These are phyloP conservation scores for Eremomyces bilateralis DNA, from an alignment of 495 filamentous ascomycete genomes.

Conservation along the genomic window DNA sequence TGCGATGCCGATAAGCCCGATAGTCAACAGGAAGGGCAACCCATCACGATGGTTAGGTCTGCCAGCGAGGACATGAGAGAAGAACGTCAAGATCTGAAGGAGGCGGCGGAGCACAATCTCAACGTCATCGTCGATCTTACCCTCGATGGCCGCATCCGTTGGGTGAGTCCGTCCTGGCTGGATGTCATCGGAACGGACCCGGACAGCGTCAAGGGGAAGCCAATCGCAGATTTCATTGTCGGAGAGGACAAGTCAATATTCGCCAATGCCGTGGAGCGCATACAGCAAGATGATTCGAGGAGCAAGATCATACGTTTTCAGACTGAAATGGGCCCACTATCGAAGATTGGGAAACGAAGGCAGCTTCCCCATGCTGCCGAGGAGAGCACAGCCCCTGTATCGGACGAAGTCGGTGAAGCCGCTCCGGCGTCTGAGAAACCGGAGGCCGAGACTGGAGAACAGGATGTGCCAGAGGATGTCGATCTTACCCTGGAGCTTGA, in stretches of 20 bases:
- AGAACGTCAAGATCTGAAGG: constrained; percentile 77
- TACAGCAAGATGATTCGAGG: constrained; percentile 80
- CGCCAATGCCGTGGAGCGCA: constrained; percentile 57
- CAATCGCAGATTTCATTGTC: constrained; percentile 62
- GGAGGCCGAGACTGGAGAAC: constrained; percentile 21
- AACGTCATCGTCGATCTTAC: constrained; percentile 90
- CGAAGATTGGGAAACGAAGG: constrained; percentile 32
- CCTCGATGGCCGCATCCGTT: constrained; percentile 68
- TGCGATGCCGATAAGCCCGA: no score
- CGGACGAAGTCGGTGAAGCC: no score
- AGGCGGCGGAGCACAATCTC: constrained; percentile 86
- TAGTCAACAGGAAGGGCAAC: no score
- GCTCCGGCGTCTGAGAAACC: constrained; percentile 14
- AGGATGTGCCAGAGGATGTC: constrained; percentile 14
- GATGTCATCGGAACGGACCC: constrained; percentile 69
- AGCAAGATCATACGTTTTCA: constrained; percentile 83
- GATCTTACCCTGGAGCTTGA: constrained; percentile 54
- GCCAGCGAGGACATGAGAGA: constrained; percentile 46
- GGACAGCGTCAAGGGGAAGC: constrained; percentile 48
- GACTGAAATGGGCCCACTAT: constrained; percentile 50
- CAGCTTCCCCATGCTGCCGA: neutral
- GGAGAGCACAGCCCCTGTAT: constrained; percentile 11
- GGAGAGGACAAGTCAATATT: constrained; percentile 53
- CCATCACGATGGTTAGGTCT: constrained; percentile 37
- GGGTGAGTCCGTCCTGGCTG: constrained; percentile 94